Percentiles rank a stretch among this genome's conserved stretches.
Evolutionary conservation across 768 basidiomycete species (phyloP).

Genomic region (Podaxis carcinomalis): DNA sequence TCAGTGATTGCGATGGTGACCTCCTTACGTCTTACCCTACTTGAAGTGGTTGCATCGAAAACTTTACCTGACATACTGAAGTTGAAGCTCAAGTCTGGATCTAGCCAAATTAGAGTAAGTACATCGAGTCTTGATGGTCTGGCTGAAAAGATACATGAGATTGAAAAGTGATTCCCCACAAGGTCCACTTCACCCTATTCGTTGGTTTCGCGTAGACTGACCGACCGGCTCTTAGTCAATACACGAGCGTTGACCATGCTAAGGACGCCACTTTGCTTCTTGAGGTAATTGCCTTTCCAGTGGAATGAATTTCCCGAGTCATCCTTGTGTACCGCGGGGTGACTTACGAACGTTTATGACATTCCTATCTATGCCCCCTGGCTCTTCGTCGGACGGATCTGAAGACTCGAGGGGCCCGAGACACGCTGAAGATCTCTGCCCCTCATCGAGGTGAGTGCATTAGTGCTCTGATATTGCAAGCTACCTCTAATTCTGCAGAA

Average conservation of each 20-base stretch:
- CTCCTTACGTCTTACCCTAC: too few relatives aligned
- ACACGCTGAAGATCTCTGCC: conserved; percentile 36
- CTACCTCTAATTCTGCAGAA: conserved; percentile 15
- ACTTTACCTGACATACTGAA: conserved; percentile 62
- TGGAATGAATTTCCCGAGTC: not conserved
- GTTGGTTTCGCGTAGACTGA: not conserved
- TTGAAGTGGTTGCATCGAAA: too few relatives aligned
- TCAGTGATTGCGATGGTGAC: too few relatives aligned
- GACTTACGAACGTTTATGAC: conserved; percentile 67
- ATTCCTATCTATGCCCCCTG: conserved; percentile 66
- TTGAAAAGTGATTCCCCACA: conserved; percentile 29
- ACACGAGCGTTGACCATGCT: conserved; percentile 55
- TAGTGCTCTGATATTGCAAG: not conserved
- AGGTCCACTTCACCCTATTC: not conserved
- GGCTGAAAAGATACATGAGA: conserved; percentile 47
- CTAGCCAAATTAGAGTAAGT: conserved; percentile 77
- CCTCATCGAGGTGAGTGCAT: not conserved
- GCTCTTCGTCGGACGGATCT: conserved; percentile 75
- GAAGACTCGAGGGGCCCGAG: conserved; percentile 45
- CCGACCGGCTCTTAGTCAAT: conserved; percentile 27
- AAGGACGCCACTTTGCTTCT: conserved; percentile 57
- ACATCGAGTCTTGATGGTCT: conserved; percentile 68
- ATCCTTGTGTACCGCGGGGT: conserved; percentile 36
- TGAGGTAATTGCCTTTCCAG: conserved; percentile 37
- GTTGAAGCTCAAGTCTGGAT: conserved; percentile 64